A percentile compares a stretch with the other conserved stretches of the same genome.
Evolutionary conservation across 371 early-diverging fungal genomes (phyloP).

Genomic region (Mortierella sp.): DNA sequence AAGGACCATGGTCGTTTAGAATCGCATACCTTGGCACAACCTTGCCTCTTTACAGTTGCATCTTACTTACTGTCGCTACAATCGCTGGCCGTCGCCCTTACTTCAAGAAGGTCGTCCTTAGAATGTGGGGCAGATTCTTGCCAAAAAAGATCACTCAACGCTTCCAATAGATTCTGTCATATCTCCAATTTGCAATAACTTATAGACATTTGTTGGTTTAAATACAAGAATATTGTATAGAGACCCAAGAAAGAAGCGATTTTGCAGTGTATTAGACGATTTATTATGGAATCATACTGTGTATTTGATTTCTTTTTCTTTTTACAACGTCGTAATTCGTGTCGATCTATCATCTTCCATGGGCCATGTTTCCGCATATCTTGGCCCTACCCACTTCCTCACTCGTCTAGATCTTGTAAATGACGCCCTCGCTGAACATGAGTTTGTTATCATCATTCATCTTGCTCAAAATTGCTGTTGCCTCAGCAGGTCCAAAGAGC

Average conservation of each 20-base stretch:
- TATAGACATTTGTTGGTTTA: no score
- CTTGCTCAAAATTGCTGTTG: slow-evolving; percentile 61
- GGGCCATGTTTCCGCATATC: not conserved
- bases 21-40: slow-evolving; percentile 62
- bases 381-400: not conserved
- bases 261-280: not conserved
- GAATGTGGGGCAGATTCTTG: slow-evolving; percentile 68
- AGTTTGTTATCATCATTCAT: slow-evolving; percentile 79
- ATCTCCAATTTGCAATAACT: not conserved
- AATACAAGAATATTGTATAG: no score
- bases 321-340: not conserved
- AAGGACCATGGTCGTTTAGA: slow-evolving; percentile 67
- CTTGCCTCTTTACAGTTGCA: slow-evolving; percentile 61
- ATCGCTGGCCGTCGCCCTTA: slow-evolving; percentile 62
- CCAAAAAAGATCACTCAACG: slow-evolving; percentile 57
- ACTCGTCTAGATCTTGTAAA: slow-evolving; percentile 71
- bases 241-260: not conserved
- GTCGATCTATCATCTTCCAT: no score
- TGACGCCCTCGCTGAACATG: slow-evolving; percentile 75
- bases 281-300: not conserved
- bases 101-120: slow-evolving; percentile 60
- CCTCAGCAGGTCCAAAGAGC: slow-evolving; percentile 61
- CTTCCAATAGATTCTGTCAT: slow-evolving; percentile 28
- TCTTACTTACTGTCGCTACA: slow-evolving; percentile 62
- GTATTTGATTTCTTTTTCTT: not conserved